Evolutionary conservation across 1,139 yeast species (phyloP), one percentile per base, ranked within the genome.

Genomic region (Blastobotrys capitulatus): DNA sequence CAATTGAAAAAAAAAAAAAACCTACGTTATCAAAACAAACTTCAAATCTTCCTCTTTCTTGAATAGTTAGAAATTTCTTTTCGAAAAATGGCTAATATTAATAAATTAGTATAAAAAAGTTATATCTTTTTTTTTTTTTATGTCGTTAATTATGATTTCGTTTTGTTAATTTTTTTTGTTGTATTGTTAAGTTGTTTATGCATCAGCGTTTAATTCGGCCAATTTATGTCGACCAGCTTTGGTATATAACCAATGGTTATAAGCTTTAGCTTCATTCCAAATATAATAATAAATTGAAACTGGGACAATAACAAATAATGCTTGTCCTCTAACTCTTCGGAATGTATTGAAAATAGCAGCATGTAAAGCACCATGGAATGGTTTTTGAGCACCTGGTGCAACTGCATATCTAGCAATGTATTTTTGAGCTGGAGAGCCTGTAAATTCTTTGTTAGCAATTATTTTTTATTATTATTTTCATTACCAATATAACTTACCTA

Each of bases 231-330:
- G 88, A 69, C 98, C 98, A 57, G 86, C 97, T 79, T 92, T 92
- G 73, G 97, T 89, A 80, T 92, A 92, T 71, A 92, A 80, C 81
- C 77, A 90, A 68, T 84, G 92, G 73, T 92, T 92, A 55, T 89
- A 88, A 67, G 85, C 88, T 75, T 89, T 82, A 60, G 95, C 94
- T 66, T 77, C 72, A 56, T 81, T 81, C 96, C 96, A 89, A 74
- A 90, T 72, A 71, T 80, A 83, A 86, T 92, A 89, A 66, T 87
- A 84, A 60, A 86, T 70, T 52, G 80, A 75, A 58, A 79, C 86
- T 59, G 99, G 99, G 59, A 89, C 69, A 51, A 80, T 72, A 54
- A 92, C 74, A 73, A 76, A 92, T 63, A 92, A 74, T 57, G 82
- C 80, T 76, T 92, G 97, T 67, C 85, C 77, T 75, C 82, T 86